A percentile compares a stretch with the other conserved stretches of the same genome.
Evolutionary conservation across 768 basidiomycete genomes (phyloP).

Genomic region (Pisolithus microcarpus): DNA sequence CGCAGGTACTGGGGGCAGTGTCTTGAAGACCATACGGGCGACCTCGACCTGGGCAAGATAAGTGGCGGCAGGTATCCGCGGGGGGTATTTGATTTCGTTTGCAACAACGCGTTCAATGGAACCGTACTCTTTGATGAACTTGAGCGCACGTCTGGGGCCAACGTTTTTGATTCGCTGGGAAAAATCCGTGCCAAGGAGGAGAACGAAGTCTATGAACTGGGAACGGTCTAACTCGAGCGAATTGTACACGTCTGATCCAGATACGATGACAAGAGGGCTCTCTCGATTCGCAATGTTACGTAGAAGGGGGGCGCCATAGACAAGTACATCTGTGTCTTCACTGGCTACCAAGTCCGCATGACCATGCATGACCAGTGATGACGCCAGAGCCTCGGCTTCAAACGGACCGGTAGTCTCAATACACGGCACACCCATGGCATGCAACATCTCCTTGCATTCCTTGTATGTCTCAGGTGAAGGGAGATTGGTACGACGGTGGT

Average conservation of each 20-base stretch:
- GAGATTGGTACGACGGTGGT: slow-evolving; percentile 50
- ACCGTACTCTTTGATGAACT: slow-evolving; percentile 63
- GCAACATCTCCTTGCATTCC: slow-evolving; percentile 61
- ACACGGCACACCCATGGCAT: slow-evolving; percentile 78
- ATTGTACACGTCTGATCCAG: slow-evolving; percentile 53
- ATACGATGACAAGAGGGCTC: slow-evolving; percentile 56
- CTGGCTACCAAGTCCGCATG: slow-evolving; percentile 83
- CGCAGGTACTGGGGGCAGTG: slow-evolving; percentile 57
- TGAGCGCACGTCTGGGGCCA: slow-evolving; percentile 72
- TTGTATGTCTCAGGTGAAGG: slow-evolving; percentile 63
- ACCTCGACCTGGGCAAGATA: slow-evolving; percentile 61
- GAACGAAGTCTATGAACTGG: slow-evolving; percentile 74
- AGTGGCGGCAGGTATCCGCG: slow-evolving; percentile 35
- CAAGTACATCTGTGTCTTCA: slow-evolving; percentile 84
- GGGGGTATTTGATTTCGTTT: slow-evolving; percentile 43
- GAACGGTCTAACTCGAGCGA: slow-evolving; percentile 49
- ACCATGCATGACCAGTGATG: slow-evolving; percentile 67
- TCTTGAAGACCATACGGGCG: slow-evolving; percentile 60
- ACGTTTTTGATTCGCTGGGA: slow-evolving; percentile 77
- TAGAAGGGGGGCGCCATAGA: slow-evolving; percentile 77
- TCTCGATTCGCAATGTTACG: slow-evolving; percentile 63
- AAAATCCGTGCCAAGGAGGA: slow-evolving; percentile 89
- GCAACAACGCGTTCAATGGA: slow-evolving; percentile 67
- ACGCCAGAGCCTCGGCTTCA: slow-evolving; percentile 84
- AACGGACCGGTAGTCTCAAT: slow-evolving; percentile 59